Evolutionary conservation across 805 yeast species (phyloP), one percentile per base, ranked within the genome.

Genomic region (Suhomyces sp.): DNA sequence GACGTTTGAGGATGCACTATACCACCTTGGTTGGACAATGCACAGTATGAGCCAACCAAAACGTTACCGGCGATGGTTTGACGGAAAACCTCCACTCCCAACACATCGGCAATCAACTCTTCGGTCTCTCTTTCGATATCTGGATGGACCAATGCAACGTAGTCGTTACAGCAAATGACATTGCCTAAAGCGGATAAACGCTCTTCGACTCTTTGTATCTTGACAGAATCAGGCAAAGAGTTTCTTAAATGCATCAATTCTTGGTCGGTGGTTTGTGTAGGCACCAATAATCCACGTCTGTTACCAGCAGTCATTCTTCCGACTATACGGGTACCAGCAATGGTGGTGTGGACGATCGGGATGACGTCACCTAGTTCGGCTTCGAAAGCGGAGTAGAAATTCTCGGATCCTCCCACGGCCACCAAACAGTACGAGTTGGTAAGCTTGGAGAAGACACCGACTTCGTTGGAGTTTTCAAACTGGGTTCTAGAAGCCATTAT

Each of bases 121-220:
- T 94, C 99, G 49, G 99, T 94, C 75, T 94, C 99, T 69, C 99
- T 86, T 78, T 94, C 99, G 59, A 94, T 90, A 76, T 94, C 99
- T 48, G 99, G 99, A 73, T 94, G 99, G 50, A 94, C 99, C 59
- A 94, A 81, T 3, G 99, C 99, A 62, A 96, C 99, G 69, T 94
- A 94, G 72, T 94, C 99, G 73, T 94, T 94, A 76, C 98, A 93
- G 75, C 98, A 93, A 65, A 94, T 91, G 57, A 94, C 99, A 63
- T 94, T 94, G 63, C 99, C 99, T 59, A 94, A 77, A 12, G 99
- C 99, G 48, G 97, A 88, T 57, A 94, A 78, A 68, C 99, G 85
- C 77, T 94, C 99, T 75, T 94, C 99, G 39, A 96, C 97, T 71
- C 99, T 84, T 76, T 94, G 99, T 63, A 94, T 91, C 73, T 88